A percentile compares a stretch with the other conserved stretches of the same genome.
These are phyloP conservation scores for Umbelopsis sp. DNA, from an alignment of 371 early-diverging fungal species.

Conservation along the genomic window DNA sequence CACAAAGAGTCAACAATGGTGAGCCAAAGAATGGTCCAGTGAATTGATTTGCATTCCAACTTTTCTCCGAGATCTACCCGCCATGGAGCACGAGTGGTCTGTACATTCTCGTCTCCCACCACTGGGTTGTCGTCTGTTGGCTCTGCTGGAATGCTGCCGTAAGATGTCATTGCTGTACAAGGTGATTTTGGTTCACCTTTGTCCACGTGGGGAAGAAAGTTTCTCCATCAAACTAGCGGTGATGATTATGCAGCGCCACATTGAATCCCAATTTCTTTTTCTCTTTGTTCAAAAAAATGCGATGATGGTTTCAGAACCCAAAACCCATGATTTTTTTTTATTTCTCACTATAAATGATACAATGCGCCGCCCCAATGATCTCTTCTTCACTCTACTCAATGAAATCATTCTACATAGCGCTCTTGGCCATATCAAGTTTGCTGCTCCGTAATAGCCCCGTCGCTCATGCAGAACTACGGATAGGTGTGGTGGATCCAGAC, in stretches of 20 bases:
- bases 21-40: constrained; percentile 36
- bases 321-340: no score
- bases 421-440: no score
- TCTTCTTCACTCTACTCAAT: no score
- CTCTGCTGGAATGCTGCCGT: constrained; percentile 25
- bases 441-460: no score
- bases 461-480: not conserved
- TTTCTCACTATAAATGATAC: no score
- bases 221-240: no score
- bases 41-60: constrained; percentile 39
- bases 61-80: constrained; percentile 38
- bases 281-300: no score
- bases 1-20: constrained; percentile 40
- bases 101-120: not conserved
- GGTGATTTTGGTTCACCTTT: not conserved
- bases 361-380: no score
- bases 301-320: no score
- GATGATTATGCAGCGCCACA: no score
- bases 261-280: no score
- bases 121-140: not conserved
- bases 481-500: not conserved
- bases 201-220: not conserved
- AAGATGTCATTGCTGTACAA: constrained; percentile 24
- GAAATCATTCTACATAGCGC: no score
- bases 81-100: constrained; percentile 27